Percentiles rank a stretch among this genome's conserved stretches.
phyloP scores from a whole-genome alignment of 1,284 basidiomycete species.

The Tilletia setariae region DNA sequence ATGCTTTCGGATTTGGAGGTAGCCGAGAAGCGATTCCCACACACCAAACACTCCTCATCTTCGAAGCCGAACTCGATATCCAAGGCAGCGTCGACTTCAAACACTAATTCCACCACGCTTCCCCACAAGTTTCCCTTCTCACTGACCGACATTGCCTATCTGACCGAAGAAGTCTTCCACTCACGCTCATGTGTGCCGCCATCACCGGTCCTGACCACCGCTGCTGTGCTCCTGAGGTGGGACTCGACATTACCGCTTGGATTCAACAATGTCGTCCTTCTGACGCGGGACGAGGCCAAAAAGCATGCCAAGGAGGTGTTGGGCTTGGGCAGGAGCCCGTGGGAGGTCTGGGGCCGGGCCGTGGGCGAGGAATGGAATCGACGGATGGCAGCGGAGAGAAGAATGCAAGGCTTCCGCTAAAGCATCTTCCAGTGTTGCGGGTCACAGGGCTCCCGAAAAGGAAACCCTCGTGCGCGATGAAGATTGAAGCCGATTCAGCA shows the following conservation, averaged over 20 bases:
- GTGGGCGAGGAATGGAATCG: conserved; percentile 37
- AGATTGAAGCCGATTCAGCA: no score
- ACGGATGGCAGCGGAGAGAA: conserved; percentile 40
- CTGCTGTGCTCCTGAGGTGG: conserved; percentile 42
- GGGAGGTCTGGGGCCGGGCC: conserved; percentile 46
- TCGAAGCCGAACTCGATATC: no score
- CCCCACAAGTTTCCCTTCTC: conserved; percentile 40
- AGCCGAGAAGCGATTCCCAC: conserved; percentile 27
- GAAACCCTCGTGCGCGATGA: no score
- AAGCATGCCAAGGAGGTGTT: conserved; percentile 44
- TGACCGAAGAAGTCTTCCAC: conserved; percentile 50
- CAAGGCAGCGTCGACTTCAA: neutral
- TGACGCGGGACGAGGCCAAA: conserved; percentile 41
- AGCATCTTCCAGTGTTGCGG: no score
- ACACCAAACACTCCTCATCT: neutral
- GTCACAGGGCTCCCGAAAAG: no score
- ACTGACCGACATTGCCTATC: conserved; percentile 46
- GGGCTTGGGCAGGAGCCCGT: conserved; percentile 34
- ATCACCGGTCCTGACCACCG: conserved; percentile 29
- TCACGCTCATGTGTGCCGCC: conserved; percentile 47
- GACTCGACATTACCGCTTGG: conserved; percentile 45
- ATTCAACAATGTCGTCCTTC: conserved; percentile 47
- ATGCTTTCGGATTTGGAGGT: conserved; percentile 27
- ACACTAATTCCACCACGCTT: neutral
- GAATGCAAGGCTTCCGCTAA: conserved; percentile 1